phyloP scores from a whole-genome alignment of 371 early-diverging fungal species.

The Smittium mucronatum region DNA sequence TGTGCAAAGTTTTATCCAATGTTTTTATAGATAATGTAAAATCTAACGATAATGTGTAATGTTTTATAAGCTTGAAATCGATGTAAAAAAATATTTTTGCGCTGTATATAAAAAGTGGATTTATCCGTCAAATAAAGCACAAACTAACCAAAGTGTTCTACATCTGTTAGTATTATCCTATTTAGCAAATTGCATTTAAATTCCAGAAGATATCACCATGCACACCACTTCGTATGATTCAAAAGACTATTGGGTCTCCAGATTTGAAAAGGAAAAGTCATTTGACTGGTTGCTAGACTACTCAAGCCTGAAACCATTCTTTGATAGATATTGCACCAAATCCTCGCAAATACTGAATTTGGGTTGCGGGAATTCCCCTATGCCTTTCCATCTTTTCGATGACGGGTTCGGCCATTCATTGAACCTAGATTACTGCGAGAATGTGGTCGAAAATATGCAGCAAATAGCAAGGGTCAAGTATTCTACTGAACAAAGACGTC shows the following conservation, averaged over 20 bases:
- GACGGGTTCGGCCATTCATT: constrained; percentile 20
- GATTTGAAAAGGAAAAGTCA: constrained; percentile 35
- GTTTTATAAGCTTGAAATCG: too few relatives aligned
- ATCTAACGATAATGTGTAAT: too few relatives aligned
- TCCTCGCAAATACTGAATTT: constrained; percentile 19
- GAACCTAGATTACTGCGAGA: constrained; percentile 36
- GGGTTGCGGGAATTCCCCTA: constrained; percentile 42
- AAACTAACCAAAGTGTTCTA: too few relatives aligned
- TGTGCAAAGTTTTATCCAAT: too few relatives aligned
- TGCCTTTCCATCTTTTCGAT: constrained; percentile 35
- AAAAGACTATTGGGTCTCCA: constrained; percentile 35
- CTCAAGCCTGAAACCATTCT: constrained; percentile 13
- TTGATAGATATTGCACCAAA: constrained; percentile 14
- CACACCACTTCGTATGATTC: constrained; percentile 14
- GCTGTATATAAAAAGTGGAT: too few relatives aligned
- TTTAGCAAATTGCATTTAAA: too few relatives aligned
- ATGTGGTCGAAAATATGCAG: constrained; percentile 35
- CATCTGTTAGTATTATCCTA: too few relatives aligned
- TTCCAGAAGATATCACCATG: too few relatives aligned
- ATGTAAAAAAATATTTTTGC: too few relatives aligned
- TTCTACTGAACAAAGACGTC: neutral
- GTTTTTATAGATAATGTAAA: too few relatives aligned
- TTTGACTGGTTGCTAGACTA: constrained; percentile 33
- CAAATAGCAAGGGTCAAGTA: constrained; percentile 12
- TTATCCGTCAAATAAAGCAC: too few relatives aligned